Evolutionary conservation across 495 filamentous ascomycete species (phyloP).

Genomic region (Neurospora sp.): DNA sequence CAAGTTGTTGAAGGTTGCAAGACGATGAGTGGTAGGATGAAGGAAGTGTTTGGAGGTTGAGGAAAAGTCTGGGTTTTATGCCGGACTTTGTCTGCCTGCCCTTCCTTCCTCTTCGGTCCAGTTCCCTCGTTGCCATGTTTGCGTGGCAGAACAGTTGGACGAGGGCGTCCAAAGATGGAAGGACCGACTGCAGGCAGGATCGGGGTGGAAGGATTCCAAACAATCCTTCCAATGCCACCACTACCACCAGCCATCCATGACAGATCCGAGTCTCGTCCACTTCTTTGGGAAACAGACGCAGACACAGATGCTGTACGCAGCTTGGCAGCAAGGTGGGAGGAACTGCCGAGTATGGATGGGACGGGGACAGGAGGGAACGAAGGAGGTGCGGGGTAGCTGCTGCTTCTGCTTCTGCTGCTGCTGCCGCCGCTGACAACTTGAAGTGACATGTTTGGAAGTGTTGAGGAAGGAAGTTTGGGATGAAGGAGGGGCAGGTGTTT

Average conservation of each 20-base stretch:
- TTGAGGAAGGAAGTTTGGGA: background rate
- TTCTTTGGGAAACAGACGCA: background rate
- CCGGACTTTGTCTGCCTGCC: background rate
- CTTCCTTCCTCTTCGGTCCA: background rate
- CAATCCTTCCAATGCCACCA: background rate
- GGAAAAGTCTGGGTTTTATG: background rate
- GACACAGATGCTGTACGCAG: background rate
- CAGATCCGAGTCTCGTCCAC: background rate
- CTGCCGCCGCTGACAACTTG: background rate
- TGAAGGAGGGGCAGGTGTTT: background rate
- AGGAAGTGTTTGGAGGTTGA: background rate
- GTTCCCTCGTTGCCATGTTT: background rate
- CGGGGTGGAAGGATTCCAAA: background rate
- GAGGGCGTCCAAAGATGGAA: background rate
- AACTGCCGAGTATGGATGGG: background rate
- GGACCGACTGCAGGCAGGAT: background rate
- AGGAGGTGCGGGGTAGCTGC: background rate
- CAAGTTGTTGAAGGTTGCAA: background rate
- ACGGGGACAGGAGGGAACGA: background rate
- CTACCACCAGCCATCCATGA: background rate
- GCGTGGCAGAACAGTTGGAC: background rate
- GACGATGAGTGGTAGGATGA: background rate
- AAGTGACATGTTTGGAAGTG: background rate
- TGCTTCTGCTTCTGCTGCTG: too few relatives aligned
- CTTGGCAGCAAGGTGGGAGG: background rate